phyloP scores from a whole-genome alignment of 1,284 basidiomycete genomes.

The Ceratobasidium sp. region DNA sequence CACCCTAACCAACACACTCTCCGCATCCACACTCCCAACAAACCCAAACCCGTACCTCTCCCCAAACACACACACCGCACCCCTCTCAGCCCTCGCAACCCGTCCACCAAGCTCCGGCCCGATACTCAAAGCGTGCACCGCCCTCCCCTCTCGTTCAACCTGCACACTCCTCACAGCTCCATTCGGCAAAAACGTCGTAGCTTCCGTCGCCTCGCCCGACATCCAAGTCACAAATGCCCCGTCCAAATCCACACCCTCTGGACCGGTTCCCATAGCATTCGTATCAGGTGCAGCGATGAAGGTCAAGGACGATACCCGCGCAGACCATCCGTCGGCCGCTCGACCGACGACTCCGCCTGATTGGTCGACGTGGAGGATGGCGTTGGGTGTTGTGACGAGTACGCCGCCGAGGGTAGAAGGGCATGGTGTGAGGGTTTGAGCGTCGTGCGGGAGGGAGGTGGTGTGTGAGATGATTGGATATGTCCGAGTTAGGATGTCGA shows the following conservation, averaged over 20 bases:
- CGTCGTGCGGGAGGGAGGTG: conserved; percentile 87
- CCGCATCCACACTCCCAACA: conserved; percentile 77
- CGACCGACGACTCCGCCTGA: conserved; percentile 80
- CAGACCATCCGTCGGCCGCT: conserved; percentile 90
- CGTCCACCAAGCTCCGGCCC: conserved; percentile 65
- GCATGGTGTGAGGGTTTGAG: conserved; percentile 81
- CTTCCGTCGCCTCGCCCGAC: conserved; percentile 2
- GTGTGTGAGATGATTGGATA: conserved; percentile 89
- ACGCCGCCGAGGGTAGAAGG: conserved; percentile 88
- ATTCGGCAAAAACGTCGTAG: conserved; percentile 72
- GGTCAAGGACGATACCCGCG: conserved; percentile 73
- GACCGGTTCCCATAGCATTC: conserved; percentile 2
- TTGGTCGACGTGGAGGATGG: conserved; percentile 92
- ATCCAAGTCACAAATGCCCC: conserved; percentile 30
- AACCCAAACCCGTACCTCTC: conserved; percentile 74
- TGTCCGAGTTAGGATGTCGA: conserved; percentile 82
- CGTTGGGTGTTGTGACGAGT: conserved; percentile 83
- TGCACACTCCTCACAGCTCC: conserved; percentile 80
- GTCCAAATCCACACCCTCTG: conserved; percentile 33
- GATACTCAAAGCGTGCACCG: conserved; percentile 62
- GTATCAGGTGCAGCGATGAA: conserved; percentile 59
- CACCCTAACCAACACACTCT: conserved; percentile 72
- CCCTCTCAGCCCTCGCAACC: conserved; percentile 75
- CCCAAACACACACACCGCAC: conserved; percentile 64
- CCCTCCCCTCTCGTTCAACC: conserved; percentile 73